A percentile compares a stretch with the other conserved stretches of the same genome.
Evolutionary conservation across 371 early-diverging fungal species (phyloP).

Genomic region (Chytridiales sp.): DNA sequence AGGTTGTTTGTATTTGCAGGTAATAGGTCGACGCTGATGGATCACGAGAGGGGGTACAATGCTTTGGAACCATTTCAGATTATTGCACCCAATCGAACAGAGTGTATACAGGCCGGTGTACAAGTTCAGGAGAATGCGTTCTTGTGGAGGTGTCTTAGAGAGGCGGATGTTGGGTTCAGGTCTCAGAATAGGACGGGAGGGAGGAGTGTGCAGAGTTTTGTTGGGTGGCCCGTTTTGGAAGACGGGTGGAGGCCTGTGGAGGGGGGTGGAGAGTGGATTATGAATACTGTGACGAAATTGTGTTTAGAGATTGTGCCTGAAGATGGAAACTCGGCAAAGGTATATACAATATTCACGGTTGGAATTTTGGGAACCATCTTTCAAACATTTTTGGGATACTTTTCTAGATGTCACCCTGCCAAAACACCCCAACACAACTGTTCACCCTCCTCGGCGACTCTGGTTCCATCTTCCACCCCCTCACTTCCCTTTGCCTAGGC

Average conservation of each 20-base stretch:
- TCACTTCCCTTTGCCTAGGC: not conserved
- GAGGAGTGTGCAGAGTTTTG: not conserved
- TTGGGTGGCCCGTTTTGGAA: conserved; percentile 7
- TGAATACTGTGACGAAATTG: conserved; percentile 4
- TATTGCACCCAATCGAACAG: no score
- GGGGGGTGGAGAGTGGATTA: conserved; percentile 4
- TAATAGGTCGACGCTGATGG: conserved; percentile 5
- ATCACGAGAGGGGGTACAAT: not conserved
- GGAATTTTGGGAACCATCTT: not conserved
- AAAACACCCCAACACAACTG: no score
- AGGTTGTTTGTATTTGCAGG: conserved; percentile 11
- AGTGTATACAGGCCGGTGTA: not conserved
- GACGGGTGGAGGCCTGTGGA: not conserved
- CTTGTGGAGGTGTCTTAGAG: not conserved
- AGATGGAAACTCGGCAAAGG: not conserved
- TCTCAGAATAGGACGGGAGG: not conserved
- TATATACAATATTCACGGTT: not conserved
- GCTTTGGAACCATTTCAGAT: not conserved
- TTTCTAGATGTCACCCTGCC: not conserved
- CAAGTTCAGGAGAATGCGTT: not conserved
- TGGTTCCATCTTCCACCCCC: not conserved
- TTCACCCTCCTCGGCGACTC: not conserved
- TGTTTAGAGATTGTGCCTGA: not conserved
- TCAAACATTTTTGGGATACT: no score
- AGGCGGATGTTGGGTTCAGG: not conserved